These are phyloP conservation scores for Nematocida displodere DNA, from an alignment of 371 early-diverging fungal genomes.

Conservation along the genomic window DNA sequence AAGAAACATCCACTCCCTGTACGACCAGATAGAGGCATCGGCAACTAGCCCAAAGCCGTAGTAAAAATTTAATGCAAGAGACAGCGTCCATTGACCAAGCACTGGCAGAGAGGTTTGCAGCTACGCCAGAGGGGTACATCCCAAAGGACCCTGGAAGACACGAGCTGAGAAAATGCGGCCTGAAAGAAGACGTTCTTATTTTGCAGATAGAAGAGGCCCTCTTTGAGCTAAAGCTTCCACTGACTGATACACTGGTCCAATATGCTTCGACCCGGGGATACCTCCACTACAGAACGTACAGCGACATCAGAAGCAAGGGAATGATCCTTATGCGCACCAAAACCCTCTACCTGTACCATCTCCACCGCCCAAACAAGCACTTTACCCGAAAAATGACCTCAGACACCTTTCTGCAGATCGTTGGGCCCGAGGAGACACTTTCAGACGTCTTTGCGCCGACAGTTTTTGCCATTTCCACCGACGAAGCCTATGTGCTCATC, in stretches of 20 bases:
- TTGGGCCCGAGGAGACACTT: not conserved
- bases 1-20: constrained; percentile 4
- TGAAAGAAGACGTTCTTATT: constrained; percentile 1
- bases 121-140: not conserved
- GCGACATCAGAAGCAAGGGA: constrained; percentile 9
- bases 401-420: not conserved
- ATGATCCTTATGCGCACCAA: constrained; percentile 11
- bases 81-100: no score
- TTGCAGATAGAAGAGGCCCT: constrained; percentile 32
- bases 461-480: constrained; percentile 12
- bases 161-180: constrained; percentile 17
- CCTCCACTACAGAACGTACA: constrained; percentile 5
- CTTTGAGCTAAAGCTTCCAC: not conserved
- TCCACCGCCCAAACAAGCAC: constrained; percentile 34
- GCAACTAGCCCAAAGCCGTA: no score
- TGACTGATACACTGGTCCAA: not conserved
- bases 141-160: constrained; percentile 41
- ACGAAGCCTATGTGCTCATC: constrained; percentile 2
- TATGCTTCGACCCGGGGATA: not conserved
- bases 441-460: no score
- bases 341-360: not conserved
- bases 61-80: no score
- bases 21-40: constrained; percentile 12
- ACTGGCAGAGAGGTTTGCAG: not conserved
- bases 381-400: constrained; percentile 17